Conservation (phyloP, 2,329 filamentous ascomycete species). For the Fusarium palustre region DNA sequence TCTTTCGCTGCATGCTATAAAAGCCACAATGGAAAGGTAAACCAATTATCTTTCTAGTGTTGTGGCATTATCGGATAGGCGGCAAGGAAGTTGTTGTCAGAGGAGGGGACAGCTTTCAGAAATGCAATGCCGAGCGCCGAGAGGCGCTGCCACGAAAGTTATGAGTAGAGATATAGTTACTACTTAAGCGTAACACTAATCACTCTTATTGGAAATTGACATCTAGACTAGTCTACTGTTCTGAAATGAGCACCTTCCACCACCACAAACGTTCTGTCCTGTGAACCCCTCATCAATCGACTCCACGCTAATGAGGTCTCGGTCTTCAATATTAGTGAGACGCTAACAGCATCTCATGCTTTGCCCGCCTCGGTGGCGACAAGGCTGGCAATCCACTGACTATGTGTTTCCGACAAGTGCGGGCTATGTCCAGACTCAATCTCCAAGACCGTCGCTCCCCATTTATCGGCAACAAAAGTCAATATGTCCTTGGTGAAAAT, state of each 20-base stretch:
- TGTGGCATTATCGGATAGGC: background rate
- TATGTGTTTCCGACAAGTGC: conserved; percentile 18
- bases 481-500: conserved; percentile 16
- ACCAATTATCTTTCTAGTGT: background rate
- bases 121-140: background rate
- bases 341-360: background rate
- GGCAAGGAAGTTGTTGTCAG: background rate
- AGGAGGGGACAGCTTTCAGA: background rate
- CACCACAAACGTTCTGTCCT: background rate
- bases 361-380: background rate
- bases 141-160: background rate
- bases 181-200: background rate
- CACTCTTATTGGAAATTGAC: rapidly evolving
- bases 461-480: conserved; percentile 6
- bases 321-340: too few relatives aligned
- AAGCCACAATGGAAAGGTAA: too few relatives aligned
- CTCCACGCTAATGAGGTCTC: background rate
- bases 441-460: conserved; percentile 20
- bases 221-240: background rate
- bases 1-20: background rate
- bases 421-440: conserved; percentile 37
- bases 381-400: conserved; percentile 15
- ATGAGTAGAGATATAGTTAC: background rate
- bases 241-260: too few relatives aligned
- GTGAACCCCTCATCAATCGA: background rate